A percentile compares a stretch with the other conserved stretches of the same genome.
These are phyloP conservation scores for Petunia secreta DNA, from an alignment of 257 asterid genomes.

Conservation along the genomic window DNA sequence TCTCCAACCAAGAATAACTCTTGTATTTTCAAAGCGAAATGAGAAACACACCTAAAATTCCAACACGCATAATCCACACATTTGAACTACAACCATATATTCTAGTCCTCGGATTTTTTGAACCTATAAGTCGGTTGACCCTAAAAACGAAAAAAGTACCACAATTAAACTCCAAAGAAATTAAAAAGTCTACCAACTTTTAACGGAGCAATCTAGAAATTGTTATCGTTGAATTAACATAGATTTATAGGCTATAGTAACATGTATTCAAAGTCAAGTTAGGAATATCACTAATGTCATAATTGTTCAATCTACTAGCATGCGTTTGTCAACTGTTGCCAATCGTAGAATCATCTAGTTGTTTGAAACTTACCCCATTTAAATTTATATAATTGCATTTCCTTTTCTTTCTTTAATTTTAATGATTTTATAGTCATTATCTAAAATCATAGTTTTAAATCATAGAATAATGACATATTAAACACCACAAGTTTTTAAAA, in stretches of 20 bases:
- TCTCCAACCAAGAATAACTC: not conserved
- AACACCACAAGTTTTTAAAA: no score
- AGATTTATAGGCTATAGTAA: not conserved
- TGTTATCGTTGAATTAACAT: not conserved
- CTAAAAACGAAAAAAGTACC: not conserved
- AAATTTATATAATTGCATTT: no score
- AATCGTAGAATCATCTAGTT: not conserved
- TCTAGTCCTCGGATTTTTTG: not conserved
- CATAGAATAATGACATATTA: no score
- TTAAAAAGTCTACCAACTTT: not conserved
- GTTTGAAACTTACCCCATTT: not conserved
- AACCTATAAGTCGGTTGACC: slow-evolving; percentile 12
- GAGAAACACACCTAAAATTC: not conserved
- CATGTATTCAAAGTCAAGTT: not conserved
- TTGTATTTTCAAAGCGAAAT: not conserved
- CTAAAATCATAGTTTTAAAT: no score
- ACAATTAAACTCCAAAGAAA: not conserved
- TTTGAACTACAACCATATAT: slow-evolving; percentile 20
- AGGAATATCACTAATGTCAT: not conserved
- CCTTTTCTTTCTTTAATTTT: no score
- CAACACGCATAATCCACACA: not conserved
- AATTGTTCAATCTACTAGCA: not conserved
- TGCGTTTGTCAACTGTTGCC: not conserved
- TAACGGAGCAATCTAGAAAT: not conserved
- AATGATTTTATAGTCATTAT: no score